Percentiles rank a stretch among this genome's conserved stretches.
Conservation (phyloP, 495 filamentous ascomycete species). For the Filosporella fistucella region DNA sequence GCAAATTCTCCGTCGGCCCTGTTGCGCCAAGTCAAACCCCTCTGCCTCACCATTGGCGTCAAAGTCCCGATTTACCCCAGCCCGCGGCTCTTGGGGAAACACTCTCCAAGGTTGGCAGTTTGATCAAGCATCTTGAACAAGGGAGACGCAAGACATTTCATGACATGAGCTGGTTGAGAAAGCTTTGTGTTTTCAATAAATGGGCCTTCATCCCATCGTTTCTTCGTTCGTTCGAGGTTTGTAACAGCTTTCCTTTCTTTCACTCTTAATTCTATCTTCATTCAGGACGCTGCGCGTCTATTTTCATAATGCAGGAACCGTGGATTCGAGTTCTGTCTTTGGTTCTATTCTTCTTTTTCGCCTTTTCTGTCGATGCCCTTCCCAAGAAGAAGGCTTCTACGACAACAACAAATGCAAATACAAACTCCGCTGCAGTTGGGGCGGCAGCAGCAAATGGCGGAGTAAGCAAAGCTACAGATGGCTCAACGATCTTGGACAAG, state of each 20-base stretch:
- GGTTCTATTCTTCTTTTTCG: slow-evolving; percentile 4
- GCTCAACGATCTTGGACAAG: slow-evolving; percentile 41
- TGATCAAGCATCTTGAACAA: too few relatives aligned
- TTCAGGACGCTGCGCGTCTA: slow-evolving; percentile 16
- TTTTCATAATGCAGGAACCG: slow-evolving; percentile 1
- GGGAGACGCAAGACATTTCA: too few relatives aligned
- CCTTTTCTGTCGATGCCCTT: slow-evolving; percentile 9
- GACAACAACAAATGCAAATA: background rate
- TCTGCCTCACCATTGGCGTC: slow-evolving; percentile 6
- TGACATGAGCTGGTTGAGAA: background rate
- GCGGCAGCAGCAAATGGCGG: background rate
- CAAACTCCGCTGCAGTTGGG: background rate
- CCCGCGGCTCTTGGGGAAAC: slow-evolving; percentile 16
- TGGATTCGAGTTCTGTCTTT: slow-evolving; percentile 14
- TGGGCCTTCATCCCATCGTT: slow-evolving; percentile 1
- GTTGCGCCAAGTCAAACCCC: slow-evolving; percentile 12
- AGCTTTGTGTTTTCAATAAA: background rate
- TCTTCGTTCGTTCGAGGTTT: background rate
- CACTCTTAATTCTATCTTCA: background rate
- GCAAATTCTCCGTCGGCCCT: too few relatives aligned
- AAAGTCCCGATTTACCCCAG: slow-evolving; percentile 6
- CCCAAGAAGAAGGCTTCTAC: slow-evolving; percentile 6
- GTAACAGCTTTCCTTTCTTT: background rate
- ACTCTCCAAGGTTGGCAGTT: slow-evolving; percentile 17
- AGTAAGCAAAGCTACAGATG: slow-evolving; percentile 33